Conservation (phyloP, 805 yeast species). For the Myxozyma neotropica region DNA sequence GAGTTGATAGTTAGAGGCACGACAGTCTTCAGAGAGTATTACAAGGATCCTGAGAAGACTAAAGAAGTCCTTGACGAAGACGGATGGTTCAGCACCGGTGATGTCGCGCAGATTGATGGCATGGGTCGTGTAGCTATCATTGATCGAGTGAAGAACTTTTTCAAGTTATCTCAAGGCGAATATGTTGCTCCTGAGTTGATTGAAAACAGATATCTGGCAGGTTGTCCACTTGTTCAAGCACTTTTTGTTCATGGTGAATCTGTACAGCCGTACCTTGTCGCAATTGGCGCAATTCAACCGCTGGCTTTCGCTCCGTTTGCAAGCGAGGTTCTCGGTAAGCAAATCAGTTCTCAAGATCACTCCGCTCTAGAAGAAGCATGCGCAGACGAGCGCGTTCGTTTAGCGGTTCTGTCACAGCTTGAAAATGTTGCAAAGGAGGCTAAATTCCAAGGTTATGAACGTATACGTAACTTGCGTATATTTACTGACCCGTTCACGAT, state of each 20-base stretch:
- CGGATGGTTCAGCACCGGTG: slow-evolving; percentile 49
- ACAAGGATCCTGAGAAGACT: slow-evolving; percentile 59
- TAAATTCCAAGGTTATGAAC: slow-evolving; percentile 64
- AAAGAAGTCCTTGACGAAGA: slow-evolving; percentile 52
- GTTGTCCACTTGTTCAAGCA: slow-evolving; percentile 56
- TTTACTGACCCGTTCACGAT: slow-evolving; percentile 62
- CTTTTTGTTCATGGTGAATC: slow-evolving; percentile 68
- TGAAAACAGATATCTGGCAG: slow-evolving; percentile 62
- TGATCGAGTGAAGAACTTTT: slow-evolving; percentile 78
- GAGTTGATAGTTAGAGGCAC: slow-evolving; percentile 68
- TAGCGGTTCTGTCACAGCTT: slow-evolving; percentile 45
- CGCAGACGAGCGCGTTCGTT: slow-evolving; percentile 45
- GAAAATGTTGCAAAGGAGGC: slow-evolving; percentile 44
- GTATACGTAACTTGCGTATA: slow-evolving; percentile 56
- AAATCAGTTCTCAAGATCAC: slow-evolving; percentile 38
- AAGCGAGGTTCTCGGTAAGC: slow-evolving; percentile 37
- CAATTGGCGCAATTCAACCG: slow-evolving; percentile 62
- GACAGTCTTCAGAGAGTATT: slow-evolving; percentile 60
- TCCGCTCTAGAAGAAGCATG: slow-evolving; percentile 41
- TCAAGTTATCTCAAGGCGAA: slow-evolving; percentile 48
- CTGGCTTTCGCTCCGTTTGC: slow-evolving; percentile 46
- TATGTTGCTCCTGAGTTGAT: slow-evolving; percentile 79
- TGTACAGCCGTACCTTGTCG: slow-evolving; percentile 58
- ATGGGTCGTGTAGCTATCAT: slow-evolving; percentile 62
- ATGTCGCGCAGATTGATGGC: slow-evolving; percentile 56